Conservation (phyloP, 352 stramenopile genomes). For the Peronospora belbahrii region DNA sequence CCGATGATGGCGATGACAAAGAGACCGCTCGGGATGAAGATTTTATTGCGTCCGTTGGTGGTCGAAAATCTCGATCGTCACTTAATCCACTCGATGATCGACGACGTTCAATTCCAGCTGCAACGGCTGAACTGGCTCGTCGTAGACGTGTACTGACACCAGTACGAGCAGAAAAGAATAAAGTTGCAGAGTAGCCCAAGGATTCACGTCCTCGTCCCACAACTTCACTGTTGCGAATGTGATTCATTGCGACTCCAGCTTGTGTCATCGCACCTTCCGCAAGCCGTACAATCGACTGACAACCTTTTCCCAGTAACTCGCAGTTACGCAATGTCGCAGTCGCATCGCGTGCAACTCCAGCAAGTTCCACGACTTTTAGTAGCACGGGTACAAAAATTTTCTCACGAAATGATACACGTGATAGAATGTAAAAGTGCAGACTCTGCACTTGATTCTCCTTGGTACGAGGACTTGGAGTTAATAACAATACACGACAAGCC, state of each 20-base stretch:
- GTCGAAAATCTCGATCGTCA: slow-evolving; percentile 11
- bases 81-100: slow-evolving; percentile 28
- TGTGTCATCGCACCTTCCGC: slow-evolving; percentile 25
- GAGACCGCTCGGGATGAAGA: not conserved
- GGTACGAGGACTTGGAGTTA: slow-evolving; percentile 18
- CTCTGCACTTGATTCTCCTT: slow-evolving; percentile 10
- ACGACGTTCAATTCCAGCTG: slow-evolving; percentile 43
- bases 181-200: slow-evolving; percentile 34
- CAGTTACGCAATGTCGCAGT: slow-evolving; percentile 20
- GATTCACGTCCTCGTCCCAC: slow-evolving; percentile 49
- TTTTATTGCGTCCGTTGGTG: slow-evolving; percentile 21
- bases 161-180: slow-evolving; percentile 36
- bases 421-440: slow-evolving; percentile 58
- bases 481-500: slow-evolving; percentile 42
- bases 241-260: slow-evolving; percentile 25
- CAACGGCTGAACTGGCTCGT: slow-evolving; percentile 33
- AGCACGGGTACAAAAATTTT: slow-evolving; percentile 42
- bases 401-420: slow-evolving; percentile 40
- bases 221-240: slow-evolving; percentile 32
- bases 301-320: slow-evolving; percentile 39
- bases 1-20: slow-evolving; percentile 13
- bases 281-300: slow-evolving; percentile 36
- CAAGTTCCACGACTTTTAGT: slow-evolving; percentile 42
- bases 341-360: slow-evolving; percentile 29
- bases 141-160: slow-evolving; percentile 42